Evolutionary conservation across 148 eudicot species (phyloP), one percentile per base, ranked within the genome.

Genomic region (Camellia japonica): DNA sequence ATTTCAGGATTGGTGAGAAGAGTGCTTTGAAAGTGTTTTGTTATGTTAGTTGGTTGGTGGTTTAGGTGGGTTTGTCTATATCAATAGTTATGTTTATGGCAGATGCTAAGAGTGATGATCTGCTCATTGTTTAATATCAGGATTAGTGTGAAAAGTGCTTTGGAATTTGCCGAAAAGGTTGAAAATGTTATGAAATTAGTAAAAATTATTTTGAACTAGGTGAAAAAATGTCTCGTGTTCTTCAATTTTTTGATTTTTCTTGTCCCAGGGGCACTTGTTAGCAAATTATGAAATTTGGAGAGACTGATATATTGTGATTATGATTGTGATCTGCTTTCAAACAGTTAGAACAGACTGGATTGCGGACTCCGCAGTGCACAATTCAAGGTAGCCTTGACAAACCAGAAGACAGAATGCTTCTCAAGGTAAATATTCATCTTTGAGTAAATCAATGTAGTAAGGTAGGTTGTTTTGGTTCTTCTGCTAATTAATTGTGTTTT

Each of bases 301-400:
- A 41, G 63, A 42, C 51, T 58, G 4, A 3, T 19, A 16, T 42
- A 6, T 13, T 42, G 69, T 52, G 30, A 16, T 52, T 58, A 13
- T 19, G 44, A 55, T 58, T 73, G 19, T 66, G 71, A 60, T 73
- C 81, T 79, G 38, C 70, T 60, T 58, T 62, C 49, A 49, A 85
- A 76, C 91, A 95, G 98, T 88, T 95, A 42, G 88, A 87, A 74
- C 97, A 95, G 77, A 80, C 91, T 77, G 91, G 94, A 47, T 62
- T 90, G 83, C 87, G 96, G 81, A 95, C 97, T 81, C 96, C 94
- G 3, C 98, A 95, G 84, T 95, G 98, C 80, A 93, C 97, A n/a
- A 89, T 95, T 77, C 95, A 90, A 81, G 98, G 98, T 74, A 87
- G 82, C 87, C 91, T 93, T 74, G 88, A 86, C 75, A 95, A 90